Evolutionary conservation across 148 eudicot species (phyloP), one percentile per base, ranked within the genome.

Genomic region (Rhododendron williamsianum): DNA sequence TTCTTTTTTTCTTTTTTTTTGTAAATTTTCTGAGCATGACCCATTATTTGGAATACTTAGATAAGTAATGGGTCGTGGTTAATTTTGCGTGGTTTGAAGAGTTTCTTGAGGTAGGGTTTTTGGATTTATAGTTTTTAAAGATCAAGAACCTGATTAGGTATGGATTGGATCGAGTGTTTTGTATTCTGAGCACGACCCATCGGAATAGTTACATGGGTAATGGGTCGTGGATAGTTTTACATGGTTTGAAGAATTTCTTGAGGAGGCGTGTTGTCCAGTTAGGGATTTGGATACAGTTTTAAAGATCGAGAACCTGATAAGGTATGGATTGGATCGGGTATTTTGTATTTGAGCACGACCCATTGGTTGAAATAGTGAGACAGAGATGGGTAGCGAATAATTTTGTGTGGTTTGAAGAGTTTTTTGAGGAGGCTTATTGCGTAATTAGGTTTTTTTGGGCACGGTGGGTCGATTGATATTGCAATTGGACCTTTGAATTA

Each of bases 371-470:
- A 36, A 45, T 36, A 23, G 23, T n/a, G 6, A 35, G 25, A 72
- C 52, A 56, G n/a, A 16, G 23, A 19, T 51, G 81, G 87, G 84
- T 82, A 56, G 82, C 18, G 63, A 58, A 81, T 45, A 33, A n/a
- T 86, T 35, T 76, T 74, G 41, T 6, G 23, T 74, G 46, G n/a
- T 74, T 16, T 38, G 78, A 35, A 74, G n/a, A 33, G 19, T 74
- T 74, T 73, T 43, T 74, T 18, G 72, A 25, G 33, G 33, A 4
- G 76, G 41, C 19, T 15, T 74, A 33, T 73, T 73, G 38, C 16
- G 16, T 71, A 38, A 4, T 16, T 74, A 74, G 78, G 78, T 33
- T 19, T 74, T 74, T 36, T 0, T 9, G 23, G 19, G 4, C 10
- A 38, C 48, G 21, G 41, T 74, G 78, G 16, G 77, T 35, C 9